Percentiles rank a stretch among this genome's conserved stretches.
Conservation (phyloP, 2,329 filamentous ascomycete genomes). For the Fusarium clavum region DNA sequence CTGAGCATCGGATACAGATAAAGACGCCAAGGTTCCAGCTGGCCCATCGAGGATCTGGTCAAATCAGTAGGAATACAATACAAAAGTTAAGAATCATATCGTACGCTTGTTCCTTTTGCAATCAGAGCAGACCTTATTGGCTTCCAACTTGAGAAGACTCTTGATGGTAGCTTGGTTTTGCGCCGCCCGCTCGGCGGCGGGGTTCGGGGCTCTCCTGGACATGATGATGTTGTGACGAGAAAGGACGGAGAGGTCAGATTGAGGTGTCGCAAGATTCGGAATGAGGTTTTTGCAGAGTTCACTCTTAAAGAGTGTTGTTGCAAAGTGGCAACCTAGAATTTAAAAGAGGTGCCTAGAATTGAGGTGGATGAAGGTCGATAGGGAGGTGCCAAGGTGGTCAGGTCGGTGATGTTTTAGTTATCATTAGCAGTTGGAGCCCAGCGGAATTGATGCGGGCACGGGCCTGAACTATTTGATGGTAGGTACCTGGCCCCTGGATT, state of each 20-base stretch:
- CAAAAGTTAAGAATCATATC: constrained; percentile 47
- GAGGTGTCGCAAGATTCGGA: constrained; percentile 1
- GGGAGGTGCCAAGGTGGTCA: constrained; percentile 48
- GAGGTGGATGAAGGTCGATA: constrained; percentile 33
- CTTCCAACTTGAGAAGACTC: constrained; percentile 90
- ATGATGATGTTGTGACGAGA: constrained; percentile 58
- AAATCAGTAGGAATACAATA: constrained; percentile 18
- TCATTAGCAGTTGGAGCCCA: constrained; percentile 31
- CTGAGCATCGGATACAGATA: constrained; percentile 97
- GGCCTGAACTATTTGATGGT: constrained; percentile 7
- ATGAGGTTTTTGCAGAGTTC: not conserved
- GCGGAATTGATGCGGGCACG: constrained; percentile 36
- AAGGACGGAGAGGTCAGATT: not conserved
- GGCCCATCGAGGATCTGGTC: constrained; percentile 92
- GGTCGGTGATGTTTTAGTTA: constrained; percentile 35
- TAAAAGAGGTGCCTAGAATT: constrained; percentile 30
- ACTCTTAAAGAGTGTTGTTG: constrained; percentile 27
- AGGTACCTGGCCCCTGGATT: constrained; percentile 36
- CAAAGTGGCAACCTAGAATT: constrained; percentile 44
- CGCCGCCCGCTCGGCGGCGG: constrained; percentile 86
- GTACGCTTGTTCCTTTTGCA: constrained; percentile 98
- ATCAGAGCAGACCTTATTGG: constrained; percentile 97
- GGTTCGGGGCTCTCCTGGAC: constrained; percentile 82
- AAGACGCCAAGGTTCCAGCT: constrained; percentile 99
- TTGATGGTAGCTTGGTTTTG: constrained; percentile 96